phyloP scores from a whole-genome alignment of 306 rosid species.

The Adenanthera pavonina region DNA sequence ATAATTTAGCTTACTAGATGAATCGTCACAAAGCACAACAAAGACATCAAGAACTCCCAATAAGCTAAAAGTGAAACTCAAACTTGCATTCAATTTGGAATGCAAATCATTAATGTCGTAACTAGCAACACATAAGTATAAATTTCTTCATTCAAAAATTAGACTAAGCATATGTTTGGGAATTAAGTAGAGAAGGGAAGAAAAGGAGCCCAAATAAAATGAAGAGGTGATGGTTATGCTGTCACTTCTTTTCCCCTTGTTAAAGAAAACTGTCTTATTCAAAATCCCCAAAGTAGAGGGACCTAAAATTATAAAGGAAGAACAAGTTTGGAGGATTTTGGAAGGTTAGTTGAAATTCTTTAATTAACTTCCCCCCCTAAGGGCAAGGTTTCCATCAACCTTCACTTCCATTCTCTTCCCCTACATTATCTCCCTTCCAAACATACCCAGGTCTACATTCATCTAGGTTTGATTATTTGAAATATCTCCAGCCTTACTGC shows the following conservation, averaged over 20 bases:
- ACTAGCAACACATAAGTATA: background rate
- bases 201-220: background rate
- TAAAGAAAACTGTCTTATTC: background rate
- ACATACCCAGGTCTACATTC: background rate
- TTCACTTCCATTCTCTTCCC: background rate
- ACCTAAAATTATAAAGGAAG: background rate
- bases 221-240: background rate
- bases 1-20: background rate
- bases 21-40: background rate
- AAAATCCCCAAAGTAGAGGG: background rate
- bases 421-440: background rate
- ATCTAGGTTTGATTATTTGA: background rate
- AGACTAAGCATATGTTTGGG: background rate
- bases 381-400: background rate
- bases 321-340: background rate
- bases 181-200: background rate
- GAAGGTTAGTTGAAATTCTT: background rate
- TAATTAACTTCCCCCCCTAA: background rate
- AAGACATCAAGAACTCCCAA: background rate
- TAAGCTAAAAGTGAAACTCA: background rate
- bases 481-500: background rate
- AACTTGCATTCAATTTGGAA: background rate
- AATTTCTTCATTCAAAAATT: constrained; percentile 2
- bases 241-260: background rate
- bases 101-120: background rate